These are phyloP conservation scores for Paecilomyces variotii DNA, from an alignment of 2,329 filamentous ascomycete genomes.

Conservation along the genomic window DNA sequence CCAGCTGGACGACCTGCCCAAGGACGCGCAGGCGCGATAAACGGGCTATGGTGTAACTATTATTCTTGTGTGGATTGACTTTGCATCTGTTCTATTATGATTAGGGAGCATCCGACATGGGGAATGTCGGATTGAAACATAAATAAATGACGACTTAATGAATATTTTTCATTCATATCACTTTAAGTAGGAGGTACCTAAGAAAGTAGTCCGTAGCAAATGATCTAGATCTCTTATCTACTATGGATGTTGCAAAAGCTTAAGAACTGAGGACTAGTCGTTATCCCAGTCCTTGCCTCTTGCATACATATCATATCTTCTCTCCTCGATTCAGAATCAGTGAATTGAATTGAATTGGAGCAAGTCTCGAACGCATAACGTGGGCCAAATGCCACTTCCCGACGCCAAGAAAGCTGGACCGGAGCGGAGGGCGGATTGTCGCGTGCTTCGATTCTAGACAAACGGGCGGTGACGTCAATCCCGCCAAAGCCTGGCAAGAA, in stretches of 20 bases:
- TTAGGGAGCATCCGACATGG: background rate
- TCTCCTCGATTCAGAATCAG: too few relatives aligned
- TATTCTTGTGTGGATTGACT: constrained; percentile 1
- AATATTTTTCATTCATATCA: background rate
- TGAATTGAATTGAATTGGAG: background rate
- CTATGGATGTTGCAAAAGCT: too few relatives aligned
- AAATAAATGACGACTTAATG: background rate
- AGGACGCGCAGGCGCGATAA: constrained; percentile 51
- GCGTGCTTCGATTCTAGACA: background rate
- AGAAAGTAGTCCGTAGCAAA: too few relatives aligned
- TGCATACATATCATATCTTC: too few relatives aligned
- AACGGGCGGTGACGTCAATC: background rate
- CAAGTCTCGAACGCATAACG: background rate
- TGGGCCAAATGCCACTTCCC: background rate
- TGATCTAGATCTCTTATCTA: too few relatives aligned
- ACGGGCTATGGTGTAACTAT: constrained; percentile 12
- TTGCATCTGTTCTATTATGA: constrained; percentile 7
- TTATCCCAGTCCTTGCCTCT: too few relatives aligned
- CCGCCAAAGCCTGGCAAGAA: background rate
- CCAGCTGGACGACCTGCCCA: constrained; percentile 47
- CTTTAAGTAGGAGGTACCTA: too few relatives aligned
- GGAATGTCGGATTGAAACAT: background rate
- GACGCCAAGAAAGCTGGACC: background rate
- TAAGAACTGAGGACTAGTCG: too few relatives aligned
- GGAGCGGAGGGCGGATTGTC: background rate